Evolutionary conservation across 441 rosid genomes (phyloP).

Genomic region (Rhodomyrtus psidioides): DNA sequence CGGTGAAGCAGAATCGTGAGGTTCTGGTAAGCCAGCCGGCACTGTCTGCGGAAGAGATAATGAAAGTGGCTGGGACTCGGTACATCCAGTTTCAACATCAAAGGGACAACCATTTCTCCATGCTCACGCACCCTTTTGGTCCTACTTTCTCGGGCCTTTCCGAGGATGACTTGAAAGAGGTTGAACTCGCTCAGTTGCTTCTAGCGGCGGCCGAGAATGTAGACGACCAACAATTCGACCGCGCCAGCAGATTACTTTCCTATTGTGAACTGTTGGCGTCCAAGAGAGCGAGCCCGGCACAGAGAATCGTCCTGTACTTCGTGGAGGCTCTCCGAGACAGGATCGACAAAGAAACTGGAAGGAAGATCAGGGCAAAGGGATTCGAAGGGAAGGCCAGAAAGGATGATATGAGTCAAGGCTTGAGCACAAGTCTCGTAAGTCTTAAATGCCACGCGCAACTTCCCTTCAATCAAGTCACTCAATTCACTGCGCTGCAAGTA

Average conservation of each 20-base stretch:
- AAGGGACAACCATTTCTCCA: slow-evolving; percentile 21
- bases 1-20: background rate
- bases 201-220: slow-evolving; percentile 50
- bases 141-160: slow-evolving; percentile 30
- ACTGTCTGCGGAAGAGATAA: slow-evolving; percentile 35
- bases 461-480: slow-evolving; percentile 24
- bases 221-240: slow-evolving; percentile 29
- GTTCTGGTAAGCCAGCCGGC: background rate
- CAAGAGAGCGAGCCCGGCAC: slow-evolving; percentile 29
- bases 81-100: slow-evolving; percentile 31
- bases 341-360: slow-evolving; percentile 30
- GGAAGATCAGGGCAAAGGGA: background rate
- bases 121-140: slow-evolving; percentile 34
- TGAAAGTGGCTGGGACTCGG: slow-evolving; percentile 38
- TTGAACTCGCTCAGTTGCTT: slow-evolving; percentile 42
- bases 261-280: slow-evolving; percentile 40
- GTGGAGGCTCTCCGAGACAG: slow-evolving; percentile 36
- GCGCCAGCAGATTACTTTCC: slow-evolving; percentile 31
- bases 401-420: background rate
- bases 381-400: background rate
- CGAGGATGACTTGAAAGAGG: slow-evolving; percentile 38
- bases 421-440: background rate
- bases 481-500: slow-evolving; percentile 33
- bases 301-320: slow-evolving; percentile 34
- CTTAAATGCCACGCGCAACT: slow-evolving; percentile 11